Evolutionary conservation across 331 rosid species (phyloP), one percentile per base, ranked within the genome.

Genomic region (Stylosanthes scabra): DNA sequence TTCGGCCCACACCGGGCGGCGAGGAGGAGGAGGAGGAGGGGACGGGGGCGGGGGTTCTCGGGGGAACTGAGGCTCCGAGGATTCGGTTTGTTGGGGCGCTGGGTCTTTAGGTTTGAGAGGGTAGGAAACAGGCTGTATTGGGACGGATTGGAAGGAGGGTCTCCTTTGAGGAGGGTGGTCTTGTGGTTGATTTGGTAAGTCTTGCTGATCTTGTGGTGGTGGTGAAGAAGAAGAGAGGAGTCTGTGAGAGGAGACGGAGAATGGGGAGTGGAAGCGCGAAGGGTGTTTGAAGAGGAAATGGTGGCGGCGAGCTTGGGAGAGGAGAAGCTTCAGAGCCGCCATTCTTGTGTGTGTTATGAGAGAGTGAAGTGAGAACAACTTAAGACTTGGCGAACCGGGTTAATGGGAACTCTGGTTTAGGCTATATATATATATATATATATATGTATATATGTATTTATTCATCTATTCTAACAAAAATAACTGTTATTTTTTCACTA

Each of bases 51-150:
- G 75, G 1, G 68, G 57, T 37, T 63, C 72, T 46, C 9, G 25
- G 41, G 13, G 59, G 11, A 89, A 16, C 6, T 67, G 81, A 6
- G 77, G 3, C 34, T 75, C 70, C 25, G 87, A 40, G 44, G 83
- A 63, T 16, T 74, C 80, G 29, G 49, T 69, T 4, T 76, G 83
- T 28, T 59, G 54, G 7, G 76, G 59, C 9, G 89, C 13, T 1
- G 78, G 66, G 12, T 68, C 85, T 54, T 87, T 81, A 49, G 96
- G 93, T 66, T 91, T 91, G 74, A 66, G n/a, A 31, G 97, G 75
- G 79, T 89, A 91, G 1, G 99, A 86, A 45, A 91, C 90, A 34
- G 97, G 84, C 51, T 86, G 85, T 70, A 91, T 86, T n/a, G 86
- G 79, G 5, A 71, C 73, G 51, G 91, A 27, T 20, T 75, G 68